phyloP scores from a whole-genome alignment of 225 moss, liverwort and hornwort genomes.

The Pseudisothecium myosuroides region DNA sequence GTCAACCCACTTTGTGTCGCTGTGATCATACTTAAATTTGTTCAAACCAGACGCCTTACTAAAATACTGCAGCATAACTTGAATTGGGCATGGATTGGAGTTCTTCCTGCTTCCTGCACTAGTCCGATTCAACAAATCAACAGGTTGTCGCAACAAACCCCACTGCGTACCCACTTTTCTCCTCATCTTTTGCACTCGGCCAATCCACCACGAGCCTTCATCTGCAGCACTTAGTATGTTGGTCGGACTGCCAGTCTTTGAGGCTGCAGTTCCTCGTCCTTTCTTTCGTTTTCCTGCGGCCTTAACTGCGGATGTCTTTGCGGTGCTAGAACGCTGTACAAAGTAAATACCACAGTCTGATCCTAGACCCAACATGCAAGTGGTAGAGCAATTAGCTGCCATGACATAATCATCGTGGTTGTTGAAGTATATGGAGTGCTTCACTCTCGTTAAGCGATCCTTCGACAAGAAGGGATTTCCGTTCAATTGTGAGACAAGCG shows the following conservation, averaged over 20 bases:
- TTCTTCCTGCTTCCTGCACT: accelerated
- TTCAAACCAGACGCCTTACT: neutral
- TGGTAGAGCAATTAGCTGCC: too few species aligned
- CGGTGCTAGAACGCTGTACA: neutral
- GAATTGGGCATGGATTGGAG: accelerated
- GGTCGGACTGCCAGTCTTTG: accelerated
- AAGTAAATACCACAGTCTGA: too few species aligned
- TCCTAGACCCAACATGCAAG: neutral
- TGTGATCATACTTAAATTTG: neutral
- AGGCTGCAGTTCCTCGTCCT: accelerated
- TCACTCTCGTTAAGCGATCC: too few species aligned
- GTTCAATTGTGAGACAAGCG: accelerated
- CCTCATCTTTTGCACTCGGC: accelerated
- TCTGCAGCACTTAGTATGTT: accelerated
- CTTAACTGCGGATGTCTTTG: accelerated
- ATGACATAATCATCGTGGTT: too few species aligned
- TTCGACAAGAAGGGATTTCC: too few species aligned
- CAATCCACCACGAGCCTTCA: too few species aligned
- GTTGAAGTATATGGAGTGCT: too few species aligned
- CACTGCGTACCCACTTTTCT: accelerated
- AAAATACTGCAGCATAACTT: neutral
- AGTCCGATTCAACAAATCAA: accelerated
- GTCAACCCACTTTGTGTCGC: neutral
- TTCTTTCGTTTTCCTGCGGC: neutral
- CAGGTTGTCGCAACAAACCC: accelerated